Evolutionary conservation across 257 asterid genomes (phyloP).

Genomic region (Fraxinus anomala): DNA sequence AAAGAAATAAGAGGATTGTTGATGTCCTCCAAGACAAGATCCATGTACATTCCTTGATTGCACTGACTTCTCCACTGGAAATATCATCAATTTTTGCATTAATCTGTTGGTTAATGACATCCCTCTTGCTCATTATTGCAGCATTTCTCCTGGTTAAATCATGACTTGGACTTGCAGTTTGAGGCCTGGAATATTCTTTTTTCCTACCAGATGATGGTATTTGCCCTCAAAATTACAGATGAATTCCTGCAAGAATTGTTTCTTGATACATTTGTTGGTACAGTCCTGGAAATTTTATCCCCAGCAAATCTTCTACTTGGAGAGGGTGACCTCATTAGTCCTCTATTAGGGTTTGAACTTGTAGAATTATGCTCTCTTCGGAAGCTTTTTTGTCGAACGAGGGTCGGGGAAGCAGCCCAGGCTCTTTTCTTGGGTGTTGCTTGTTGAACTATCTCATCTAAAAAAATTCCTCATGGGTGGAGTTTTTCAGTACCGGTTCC

Average conservation of each 20-base stretch:
- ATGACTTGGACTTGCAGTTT: conserved; percentile 35
- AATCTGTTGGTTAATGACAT: conserved; percentile 18
- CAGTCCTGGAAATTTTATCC: conserved; percentile 33
- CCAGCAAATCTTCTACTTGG: conserved; percentile 57
- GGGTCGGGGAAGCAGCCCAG: conserved; percentile 58
- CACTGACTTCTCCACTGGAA: conserved; percentile 30
- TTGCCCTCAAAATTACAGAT: conserved; percentile 27
- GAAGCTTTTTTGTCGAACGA: conserved; percentile 64
- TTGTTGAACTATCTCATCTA: not conserved
- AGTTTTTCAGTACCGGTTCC: conserved; percentile 10
- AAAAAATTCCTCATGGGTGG: conserved; percentile 33
- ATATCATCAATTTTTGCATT: conserved; percentile 41
- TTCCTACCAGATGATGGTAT: conserved; percentile 29
- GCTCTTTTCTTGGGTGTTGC: conserved; percentile 59
- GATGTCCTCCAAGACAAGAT: conserved; percentile 60
- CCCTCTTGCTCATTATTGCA: conserved; percentile 28
- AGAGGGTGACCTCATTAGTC: conserved; percentile 58
- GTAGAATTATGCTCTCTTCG: conserved; percentile 42
- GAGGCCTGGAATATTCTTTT: conserved; percentile 44
- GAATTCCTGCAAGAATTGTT: conserved; percentile 26
- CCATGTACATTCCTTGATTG: conserved; percentile 45
- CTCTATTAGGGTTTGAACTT: conserved; percentile 32
- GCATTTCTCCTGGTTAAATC: conserved; percentile 12
- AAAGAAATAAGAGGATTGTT: conserved; percentile 72
- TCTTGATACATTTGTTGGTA: conserved; percentile 19